Percentiles rank a stretch among this genome's conserved stretches.
Evolutionary conservation across 2,329 filamentous ascomycete species (phyloP).

Genomic region (Ophiostoma novo-ulmi): DNA sequence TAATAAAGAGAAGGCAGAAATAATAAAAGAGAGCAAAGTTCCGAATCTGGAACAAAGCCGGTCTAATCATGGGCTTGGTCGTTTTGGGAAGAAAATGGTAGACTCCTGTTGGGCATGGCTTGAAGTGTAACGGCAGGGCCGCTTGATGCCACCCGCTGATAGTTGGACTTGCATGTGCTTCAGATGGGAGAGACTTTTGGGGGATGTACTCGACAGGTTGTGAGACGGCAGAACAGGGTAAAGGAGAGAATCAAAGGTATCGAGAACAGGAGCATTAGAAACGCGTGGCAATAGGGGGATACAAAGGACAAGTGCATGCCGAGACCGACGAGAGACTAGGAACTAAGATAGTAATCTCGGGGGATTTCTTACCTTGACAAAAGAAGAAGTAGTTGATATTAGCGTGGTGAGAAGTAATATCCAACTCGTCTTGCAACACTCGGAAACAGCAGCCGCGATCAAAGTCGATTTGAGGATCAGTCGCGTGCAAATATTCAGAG

Average conservation of each 20-base stretch:
- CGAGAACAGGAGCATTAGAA: neutral
- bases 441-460: no score
- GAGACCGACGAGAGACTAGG: neutral
- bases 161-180: constrained; percentile 7
- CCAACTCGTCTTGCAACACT: neutral
- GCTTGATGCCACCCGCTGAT: constrained; percentile 1
- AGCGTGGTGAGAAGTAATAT: neutral
- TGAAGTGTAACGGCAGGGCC: constrained; percentile 11
- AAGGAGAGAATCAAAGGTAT: neutral
- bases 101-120: neutral
- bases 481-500: neutral
- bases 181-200: neutral
- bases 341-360: neutral
- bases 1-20: neutral
- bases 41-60: neutral
- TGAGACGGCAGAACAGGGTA: neutral
- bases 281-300: neutral
- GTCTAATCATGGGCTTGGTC: constrained; percentile 10
- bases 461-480: neutral
- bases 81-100: neutral
- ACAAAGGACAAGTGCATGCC: neutral
- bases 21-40: neutral
- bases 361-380: neutral
- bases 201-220: neutral
- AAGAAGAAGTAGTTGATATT: neutral